Base-by-base conservation (phyloP, 176 grass and related monocot genomes). In the Elaeis guineensis region DNA sequence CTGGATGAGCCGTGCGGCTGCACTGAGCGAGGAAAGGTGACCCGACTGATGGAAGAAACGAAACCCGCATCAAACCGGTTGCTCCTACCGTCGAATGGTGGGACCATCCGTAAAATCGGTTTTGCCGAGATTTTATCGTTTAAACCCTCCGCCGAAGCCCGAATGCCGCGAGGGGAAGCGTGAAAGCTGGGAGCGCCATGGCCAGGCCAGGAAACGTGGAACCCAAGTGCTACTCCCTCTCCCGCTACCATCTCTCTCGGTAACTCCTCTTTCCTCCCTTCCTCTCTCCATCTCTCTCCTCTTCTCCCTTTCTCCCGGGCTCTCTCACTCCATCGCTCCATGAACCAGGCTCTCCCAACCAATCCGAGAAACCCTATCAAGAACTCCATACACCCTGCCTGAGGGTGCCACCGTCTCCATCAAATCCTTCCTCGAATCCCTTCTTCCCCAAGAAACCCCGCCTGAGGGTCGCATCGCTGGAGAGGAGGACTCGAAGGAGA, bases 371-470 rank as follows among this genome's bases (percentile, higher is more conserved):
- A 64, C 61, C 61, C 75, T 95, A 20, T 72, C 70, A 7, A 35
- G 59, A 6, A 81, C 82, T 15, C 73, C 79, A 16, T 89, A 89
- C 69, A 49, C 63, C 48, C 85, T 70, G 19, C 81, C 85, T 0
- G 66, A 73, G 29, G 78, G 80, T 65, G 82, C 90, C 50, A 51
- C 77, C 55, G 64, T 82, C 56, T 90, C 83, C 67, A 60, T 82
- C 56, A 95, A 95, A 59, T 69, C 74, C 60, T 18, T 77, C 63
- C 80, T 90, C 17, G 74, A 71, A 48, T 77, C 86, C n/a, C 77
- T 95, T 68, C 80, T 95, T 54, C 80, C 77, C 0, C 35, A 44
- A 44, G 35, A 44, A 44, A 44, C 9, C 35, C 35, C 11, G 35
- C 35, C 9, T 6, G 12, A 0, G 35, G 11, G 14, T 44, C 11